These are phyloP conservation scores for Aspergillus jensenii DNA, from an alignment of 2,329 filamentous ascomycete genomes.

Conservation along the genomic window DNA sequence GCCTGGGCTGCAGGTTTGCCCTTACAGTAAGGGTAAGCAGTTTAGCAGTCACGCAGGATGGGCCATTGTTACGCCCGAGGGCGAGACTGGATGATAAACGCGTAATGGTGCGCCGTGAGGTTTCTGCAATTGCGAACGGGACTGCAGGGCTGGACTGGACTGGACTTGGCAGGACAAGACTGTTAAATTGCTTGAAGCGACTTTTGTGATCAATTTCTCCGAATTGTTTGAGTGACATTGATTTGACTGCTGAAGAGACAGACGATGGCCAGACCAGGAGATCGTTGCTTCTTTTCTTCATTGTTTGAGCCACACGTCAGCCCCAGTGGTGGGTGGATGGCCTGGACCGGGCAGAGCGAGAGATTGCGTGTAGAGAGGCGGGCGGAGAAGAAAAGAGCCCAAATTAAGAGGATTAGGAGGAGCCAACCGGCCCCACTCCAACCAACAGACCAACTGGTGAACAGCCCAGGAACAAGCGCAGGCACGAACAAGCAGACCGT, in stretches of 20 bases:
- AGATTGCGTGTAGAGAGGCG: neutral
- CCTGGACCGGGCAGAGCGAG: neutral
- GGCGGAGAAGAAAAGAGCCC: neutral
- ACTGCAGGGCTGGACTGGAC: too few species aligned
- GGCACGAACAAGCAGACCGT: neutral
- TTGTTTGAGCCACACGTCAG: conserved; percentile 11
- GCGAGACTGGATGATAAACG: neutral
- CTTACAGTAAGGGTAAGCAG: neutral
- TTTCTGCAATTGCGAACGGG: neutral
- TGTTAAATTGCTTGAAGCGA: too few species aligned
- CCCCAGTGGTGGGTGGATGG: neutral
- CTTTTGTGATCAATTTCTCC: too few species aligned
- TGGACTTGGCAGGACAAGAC: too few species aligned
- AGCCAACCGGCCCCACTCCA: neutral
- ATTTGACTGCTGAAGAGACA: neutral
- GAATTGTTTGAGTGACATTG: neutral
- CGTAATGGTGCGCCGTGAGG: neutral
- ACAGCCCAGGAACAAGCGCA: neutral
- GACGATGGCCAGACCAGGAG: neutral
- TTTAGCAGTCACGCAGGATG: neutral
- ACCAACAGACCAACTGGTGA: neutral
- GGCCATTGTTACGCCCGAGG: neutral
- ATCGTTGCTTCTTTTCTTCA: neutral
- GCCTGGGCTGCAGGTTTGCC: neutral
- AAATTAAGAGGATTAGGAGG: neutral